These are phyloP conservation scores for Pharnaceum exiguum DNA, from an alignment of 148 eudicot species.

Conservation along the genomic window DNA sequence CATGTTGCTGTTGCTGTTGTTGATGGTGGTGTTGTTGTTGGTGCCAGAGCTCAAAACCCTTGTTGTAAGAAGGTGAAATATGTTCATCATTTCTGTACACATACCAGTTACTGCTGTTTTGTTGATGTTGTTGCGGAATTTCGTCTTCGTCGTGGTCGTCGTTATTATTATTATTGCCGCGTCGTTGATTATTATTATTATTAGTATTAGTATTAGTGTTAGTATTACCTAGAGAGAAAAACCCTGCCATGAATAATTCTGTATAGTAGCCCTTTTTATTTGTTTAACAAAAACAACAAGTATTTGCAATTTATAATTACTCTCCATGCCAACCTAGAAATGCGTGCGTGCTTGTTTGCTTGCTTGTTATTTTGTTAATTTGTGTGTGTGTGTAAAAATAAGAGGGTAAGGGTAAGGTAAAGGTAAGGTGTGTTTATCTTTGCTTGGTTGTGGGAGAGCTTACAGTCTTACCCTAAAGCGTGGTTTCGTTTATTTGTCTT, in stretches of 20 bases:
- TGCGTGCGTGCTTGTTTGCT: no score
- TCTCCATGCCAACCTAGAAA: no score
- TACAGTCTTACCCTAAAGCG: no score
- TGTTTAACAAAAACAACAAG: not conserved
- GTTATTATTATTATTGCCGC: not conserved
- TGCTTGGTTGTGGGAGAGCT: no score
- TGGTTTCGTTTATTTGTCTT: no score
- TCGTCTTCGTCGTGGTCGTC: not conserved
- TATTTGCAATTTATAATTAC: no score
- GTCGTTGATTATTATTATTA: not conserved
- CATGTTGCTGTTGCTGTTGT: slow-evolving; percentile 7
- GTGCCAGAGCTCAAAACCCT: slow-evolving; percentile 17
- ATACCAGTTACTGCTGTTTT: slow-evolving; percentile 4
- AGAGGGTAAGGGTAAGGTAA: not conserved
- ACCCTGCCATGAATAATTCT: slow-evolving; percentile 16
- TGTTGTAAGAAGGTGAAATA: not conserved
- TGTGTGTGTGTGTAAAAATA: no score
- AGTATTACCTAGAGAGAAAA: slow-evolving; percentile 17
- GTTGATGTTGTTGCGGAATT: not conserved
- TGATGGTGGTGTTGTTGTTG: slow-evolving; percentile 9
- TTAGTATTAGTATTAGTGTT: not conserved
- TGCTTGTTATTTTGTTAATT: no score
- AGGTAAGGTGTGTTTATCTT: not conserved
- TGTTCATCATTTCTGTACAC: slow-evolving; percentile 1
- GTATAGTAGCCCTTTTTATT: not conserved